Evolutionary conservation across 805 yeast species (phyloP).

Genomic region (Ogataea ganodermae): DNA sequence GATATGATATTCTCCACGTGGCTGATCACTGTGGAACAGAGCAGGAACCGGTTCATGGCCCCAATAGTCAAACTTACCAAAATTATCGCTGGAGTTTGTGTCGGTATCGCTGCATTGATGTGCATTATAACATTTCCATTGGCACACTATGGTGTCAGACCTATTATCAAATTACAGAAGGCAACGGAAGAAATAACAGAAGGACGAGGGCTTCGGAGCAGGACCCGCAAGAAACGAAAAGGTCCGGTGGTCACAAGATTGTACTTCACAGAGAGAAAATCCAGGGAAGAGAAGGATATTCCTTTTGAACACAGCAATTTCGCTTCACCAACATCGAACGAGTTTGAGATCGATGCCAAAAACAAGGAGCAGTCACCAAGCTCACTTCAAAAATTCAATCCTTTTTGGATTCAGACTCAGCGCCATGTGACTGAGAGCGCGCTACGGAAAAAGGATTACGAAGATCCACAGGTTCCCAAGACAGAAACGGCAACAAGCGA

Average conservation of each 20-base stretch:
- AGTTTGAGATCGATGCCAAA: background rate
- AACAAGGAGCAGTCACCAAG: background rate
- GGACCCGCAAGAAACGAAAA: constrained; percentile 15
- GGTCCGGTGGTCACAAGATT: background rate
- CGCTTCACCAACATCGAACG: background rate
- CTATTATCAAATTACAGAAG: constrained; percentile 73
- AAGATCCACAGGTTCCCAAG: background rate
- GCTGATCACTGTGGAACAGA: constrained; percentile 76
- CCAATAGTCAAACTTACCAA: constrained; percentile 63
- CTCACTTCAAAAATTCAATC: background rate
- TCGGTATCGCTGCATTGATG: constrained; percentile 76
- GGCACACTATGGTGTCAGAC: constrained; percentile 82
- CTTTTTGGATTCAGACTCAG: background rate
- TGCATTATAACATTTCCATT: constrained; percentile 77
- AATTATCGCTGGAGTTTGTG: constrained; percentile 74
- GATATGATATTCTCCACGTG: constrained; percentile 51
- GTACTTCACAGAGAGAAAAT: background rate
- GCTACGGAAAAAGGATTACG: background rate
- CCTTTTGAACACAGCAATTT: background rate
- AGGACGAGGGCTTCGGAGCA: constrained; percentile 35
- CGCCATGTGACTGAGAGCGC: background rate
- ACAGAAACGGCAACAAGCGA: background rate
- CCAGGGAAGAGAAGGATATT: background rate
- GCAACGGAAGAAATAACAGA: constrained; percentile 75
- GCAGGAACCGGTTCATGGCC: constrained; percentile 54